Evolutionary conservation across 768 basidiomycete genomes (phyloP).

Genomic region (Boletus sp.): DNA sequence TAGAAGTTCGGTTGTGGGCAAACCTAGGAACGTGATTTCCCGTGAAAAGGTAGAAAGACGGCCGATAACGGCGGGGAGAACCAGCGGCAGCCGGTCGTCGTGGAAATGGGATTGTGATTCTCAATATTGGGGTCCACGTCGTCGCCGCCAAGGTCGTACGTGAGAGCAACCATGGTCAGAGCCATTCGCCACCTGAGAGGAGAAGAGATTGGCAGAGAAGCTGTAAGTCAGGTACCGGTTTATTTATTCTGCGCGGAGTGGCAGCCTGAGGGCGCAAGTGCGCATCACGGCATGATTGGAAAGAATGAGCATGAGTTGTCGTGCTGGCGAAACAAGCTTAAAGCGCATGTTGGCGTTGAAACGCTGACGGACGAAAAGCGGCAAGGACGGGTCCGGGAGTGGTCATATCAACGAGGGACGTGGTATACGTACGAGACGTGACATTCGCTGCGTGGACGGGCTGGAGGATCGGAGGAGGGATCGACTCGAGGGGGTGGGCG

Average conservation of each 20-base stretch:
- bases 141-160: slow-evolving; percentile 13
- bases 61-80: background rate
- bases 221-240: slow-evolving; percentile 11
- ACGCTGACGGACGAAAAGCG: background rate
- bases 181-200: background rate
- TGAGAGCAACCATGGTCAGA: background rate
- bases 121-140: slow-evolving; percentile 2
- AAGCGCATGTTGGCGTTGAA: background rate
- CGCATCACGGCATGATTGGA: slow-evolving; percentile 1
- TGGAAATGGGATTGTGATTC: slow-evolving; percentile 9
- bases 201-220: slow-evolving; percentile 1
- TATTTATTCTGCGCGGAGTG: slow-evolving; percentile 8
- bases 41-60: background rate
- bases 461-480: too few relatives aligned
- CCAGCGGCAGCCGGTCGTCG: slow-evolving; percentile 13
- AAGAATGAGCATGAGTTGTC: background rate
- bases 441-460: too few relatives aligned
- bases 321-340: background rate
- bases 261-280: background rate
- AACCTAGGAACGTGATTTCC: background rate
- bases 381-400: background rate
- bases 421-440: background rate
- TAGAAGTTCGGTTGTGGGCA: background rate
- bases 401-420: background rate
- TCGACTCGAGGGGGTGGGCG: too few relatives aligned